Evolutionary conservation across 352 stramenopile genomes (phyloP).

Genomic region (Pythium myriotylum): DNA sequence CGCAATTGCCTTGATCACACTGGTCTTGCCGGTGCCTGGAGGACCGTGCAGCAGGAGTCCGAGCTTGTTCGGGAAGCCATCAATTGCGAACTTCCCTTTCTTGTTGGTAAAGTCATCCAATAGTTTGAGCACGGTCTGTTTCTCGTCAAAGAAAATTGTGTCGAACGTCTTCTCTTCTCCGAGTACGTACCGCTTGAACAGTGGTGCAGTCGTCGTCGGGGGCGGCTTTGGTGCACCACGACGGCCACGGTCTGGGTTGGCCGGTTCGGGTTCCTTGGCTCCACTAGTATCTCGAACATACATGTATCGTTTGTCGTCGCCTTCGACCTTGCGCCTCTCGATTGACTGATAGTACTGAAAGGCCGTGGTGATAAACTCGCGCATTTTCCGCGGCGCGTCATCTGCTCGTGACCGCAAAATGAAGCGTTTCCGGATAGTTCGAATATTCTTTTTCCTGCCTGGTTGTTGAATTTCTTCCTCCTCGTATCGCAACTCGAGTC

Average conservation of each 20-base stretch:
- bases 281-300: slow-evolving; percentile 12
- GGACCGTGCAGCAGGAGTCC: slow-evolving; percentile 87
- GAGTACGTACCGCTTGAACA: slow-evolving; percentile 78
- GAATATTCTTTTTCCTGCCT: slow-evolving; percentile 1
- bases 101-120: slow-evolving; percentile 75
- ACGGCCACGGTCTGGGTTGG: slow-evolving; percentile 25
- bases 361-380: slow-evolving; percentile 36
- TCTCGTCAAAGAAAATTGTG: slow-evolving; percentile 89
- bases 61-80: slow-evolving; percentile 89
- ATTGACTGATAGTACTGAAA: slow-evolving; percentile 1
- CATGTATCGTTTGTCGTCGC: slow-evolving; percentile 13
- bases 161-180: slow-evolving; percentile 88
- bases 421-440: slow-evolving; percentile 18
- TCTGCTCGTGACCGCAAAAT: slow-evolving; percentile 8
- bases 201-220: slow-evolving; percentile 2
- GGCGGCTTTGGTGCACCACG: slow-evolving; percentile 8
- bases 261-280: neutral
- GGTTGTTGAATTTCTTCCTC: neutral
- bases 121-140: slow-evolving; percentile 62
- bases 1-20: slow-evolving; percentile 87
- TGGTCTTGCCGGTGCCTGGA: slow-evolving; percentile 91
- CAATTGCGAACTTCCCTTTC: slow-evolving; percentile 84
- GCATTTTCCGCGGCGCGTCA: slow-evolving; percentile 35
- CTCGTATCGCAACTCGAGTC: slow-evolving; percentile 32
- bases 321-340: neutral